Conservation (phyloP, 768 basidiomycete species). For the Lanmaoa pseudosensibilis region DNA sequence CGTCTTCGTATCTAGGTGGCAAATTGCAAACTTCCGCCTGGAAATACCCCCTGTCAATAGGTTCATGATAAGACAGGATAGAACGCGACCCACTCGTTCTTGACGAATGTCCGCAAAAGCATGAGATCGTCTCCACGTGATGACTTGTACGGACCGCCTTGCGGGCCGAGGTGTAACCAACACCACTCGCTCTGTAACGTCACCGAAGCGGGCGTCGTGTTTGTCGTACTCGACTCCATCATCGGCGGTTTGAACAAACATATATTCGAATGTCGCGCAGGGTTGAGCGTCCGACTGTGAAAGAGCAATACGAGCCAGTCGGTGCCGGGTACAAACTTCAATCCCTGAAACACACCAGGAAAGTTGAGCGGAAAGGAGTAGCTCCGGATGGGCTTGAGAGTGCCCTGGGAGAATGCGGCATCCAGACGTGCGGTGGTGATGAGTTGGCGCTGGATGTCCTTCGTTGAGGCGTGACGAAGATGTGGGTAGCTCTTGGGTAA, state of each 20-base stretch:
- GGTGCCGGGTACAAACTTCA: constrained; percentile 31
- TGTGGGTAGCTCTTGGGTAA: constrained; percentile 27
- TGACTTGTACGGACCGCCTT: constrained; percentile 32
- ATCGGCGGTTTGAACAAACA: constrained; percentile 27
- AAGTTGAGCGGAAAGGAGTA: constrained; percentile 31
- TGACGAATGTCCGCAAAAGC: constrained; percentile 27
- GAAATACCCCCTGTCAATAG: not conserved
- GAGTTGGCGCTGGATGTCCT: constrained; percentile 26
- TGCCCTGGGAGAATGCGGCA: constrained; percentile 15
- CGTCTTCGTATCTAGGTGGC: constrained; percentile 25
- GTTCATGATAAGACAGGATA: not conserved
- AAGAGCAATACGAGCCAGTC: constrained; percentile 34
- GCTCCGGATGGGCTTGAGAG: constrained; percentile 20
- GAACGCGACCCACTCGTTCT: constrained; percentile 23
- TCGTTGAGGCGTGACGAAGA: constrained; percentile 19
- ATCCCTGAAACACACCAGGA: constrained; percentile 32
- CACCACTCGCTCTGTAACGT: constrained; percentile 33
- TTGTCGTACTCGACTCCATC: not conserved
- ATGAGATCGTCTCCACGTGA: constrained; percentile 32
- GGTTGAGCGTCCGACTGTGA: constrained; percentile 32
- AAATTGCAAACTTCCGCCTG: constrained; percentile 29
- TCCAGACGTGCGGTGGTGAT: constrained; percentile 24
- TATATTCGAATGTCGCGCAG: constrained; percentile 30
- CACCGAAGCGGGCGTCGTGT: constrained; percentile 11
- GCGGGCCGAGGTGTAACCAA: constrained; percentile 24